Percentiles rank a stretch among this genome's conserved stretches.
These are phyloP conservation scores for Cicer bijugum DNA, from an alignment of 306 rosid genomes.

Conservation along the genomic window DNA sequence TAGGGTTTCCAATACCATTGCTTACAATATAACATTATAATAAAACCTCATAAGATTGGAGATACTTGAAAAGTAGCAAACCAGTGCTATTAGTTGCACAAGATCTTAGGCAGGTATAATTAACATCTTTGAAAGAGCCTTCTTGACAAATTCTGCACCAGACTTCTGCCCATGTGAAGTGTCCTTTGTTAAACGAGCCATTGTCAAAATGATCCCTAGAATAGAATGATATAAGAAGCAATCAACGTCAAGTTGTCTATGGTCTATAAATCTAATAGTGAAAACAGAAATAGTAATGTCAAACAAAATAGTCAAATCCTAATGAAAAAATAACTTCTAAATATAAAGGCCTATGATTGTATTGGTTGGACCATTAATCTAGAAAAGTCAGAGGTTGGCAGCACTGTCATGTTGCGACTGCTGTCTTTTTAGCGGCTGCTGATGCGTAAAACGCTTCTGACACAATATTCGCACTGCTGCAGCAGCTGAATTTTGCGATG, in stretches of 20 bases:
- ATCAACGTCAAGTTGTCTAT: conserved; percentile 3
- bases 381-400: too few species aligned
- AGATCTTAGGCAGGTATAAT: conserved; percentile 75
- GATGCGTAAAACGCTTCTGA: too few species aligned
- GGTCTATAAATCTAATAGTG: conserved; percentile 19
- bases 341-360: too few species aligned
- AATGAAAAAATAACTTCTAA: not conserved
- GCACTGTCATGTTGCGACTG: too few species aligned
- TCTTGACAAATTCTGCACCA: conserved; percentile 61
- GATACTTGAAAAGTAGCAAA: conserved; percentile 47
- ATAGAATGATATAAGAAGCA: conserved; percentile 30
- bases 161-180: conserved; percentile 69
- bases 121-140: conserved; percentile 71
- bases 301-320: conserved; percentile 8
- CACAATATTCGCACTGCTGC: too few species aligned
- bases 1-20: conserved; percentile 47
- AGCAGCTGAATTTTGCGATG: too few species aligned
- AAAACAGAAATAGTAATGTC: conserved; percentile 16
- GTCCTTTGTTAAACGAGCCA: conserved; percentile 84
- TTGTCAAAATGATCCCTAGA: conserved; percentile 78
- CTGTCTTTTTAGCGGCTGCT: too few species aligned
- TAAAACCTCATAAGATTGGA: conserved; percentile 24
- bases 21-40: conserved; percentile 24
- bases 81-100: conserved; percentile 91
- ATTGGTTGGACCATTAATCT: too few species aligned